A percentile compares a stretch with the other conserved stretches of the same genome.
Evolutionary conservation across 495 filamentous ascomycete genomes (phyloP).

Genomic region (Cercophora newfieldiana): DNA sequence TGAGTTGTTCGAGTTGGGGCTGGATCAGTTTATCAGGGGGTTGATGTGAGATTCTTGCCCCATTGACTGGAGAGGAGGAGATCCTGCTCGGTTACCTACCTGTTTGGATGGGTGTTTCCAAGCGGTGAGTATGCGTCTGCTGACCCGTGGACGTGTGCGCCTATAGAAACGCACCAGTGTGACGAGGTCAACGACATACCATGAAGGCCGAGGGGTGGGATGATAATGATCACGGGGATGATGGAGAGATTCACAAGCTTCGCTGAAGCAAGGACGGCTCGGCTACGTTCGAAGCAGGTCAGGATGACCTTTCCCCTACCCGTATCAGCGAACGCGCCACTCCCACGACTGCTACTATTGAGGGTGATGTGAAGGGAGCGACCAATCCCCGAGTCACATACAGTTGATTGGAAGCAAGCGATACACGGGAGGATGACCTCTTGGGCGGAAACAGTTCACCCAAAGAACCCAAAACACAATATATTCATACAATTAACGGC

Average conservation of each 20-base stretch:
- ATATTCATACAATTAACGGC: background rate
- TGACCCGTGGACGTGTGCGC: background rate
- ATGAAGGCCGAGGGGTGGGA: background rate
- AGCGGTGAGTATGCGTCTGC: background rate
- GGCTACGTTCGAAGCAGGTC: too few relatives aligned
- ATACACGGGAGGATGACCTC: too few relatives aligned
- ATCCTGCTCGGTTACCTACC: background rate
- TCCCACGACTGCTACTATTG: too few relatives aligned
- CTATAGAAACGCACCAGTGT: background rate
- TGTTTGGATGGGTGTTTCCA: background rate
- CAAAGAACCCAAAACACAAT: background rate
- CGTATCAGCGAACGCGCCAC: too few relatives aligned
- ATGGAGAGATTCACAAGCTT: too few relatives aligned
- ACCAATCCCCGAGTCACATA: too few relatives aligned
- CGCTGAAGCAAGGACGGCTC: too few relatives aligned
- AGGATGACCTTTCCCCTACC: too few relatives aligned
- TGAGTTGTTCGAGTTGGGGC: slow-evolving; percentile 87
- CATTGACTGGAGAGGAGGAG: background rate
- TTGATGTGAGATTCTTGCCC: slow-evolving; percentile 42
- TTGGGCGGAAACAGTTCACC: too few relatives aligned
- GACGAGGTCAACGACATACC: background rate
- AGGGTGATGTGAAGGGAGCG: too few relatives aligned
- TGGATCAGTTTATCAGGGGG: slow-evolving; percentile 77
- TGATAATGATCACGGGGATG: too few relatives aligned
- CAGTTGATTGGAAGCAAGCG: too few relatives aligned